Evolutionary conservation across 495 filamentous ascomycete genomes (phyloP).

Genomic region (Chaetomium fimeti): DNA sequence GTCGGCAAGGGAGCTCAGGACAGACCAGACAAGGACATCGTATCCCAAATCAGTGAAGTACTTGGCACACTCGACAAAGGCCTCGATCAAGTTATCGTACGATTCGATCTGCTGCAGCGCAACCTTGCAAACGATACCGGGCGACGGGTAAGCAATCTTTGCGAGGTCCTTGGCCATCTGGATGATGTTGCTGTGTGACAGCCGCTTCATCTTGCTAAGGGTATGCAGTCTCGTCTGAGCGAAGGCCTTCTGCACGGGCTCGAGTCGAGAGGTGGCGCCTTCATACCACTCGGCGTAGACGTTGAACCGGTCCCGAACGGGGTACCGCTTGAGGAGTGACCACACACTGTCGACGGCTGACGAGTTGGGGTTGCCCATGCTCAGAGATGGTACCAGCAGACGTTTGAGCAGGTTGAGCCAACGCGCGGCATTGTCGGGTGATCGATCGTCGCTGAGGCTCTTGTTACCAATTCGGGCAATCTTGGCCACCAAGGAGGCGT

Average conservation of each 20-base stretch:
- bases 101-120: slow-evolving; percentile 84
- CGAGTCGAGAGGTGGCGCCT: slow-evolving; percentile 69
- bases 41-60: slow-evolving; percentile 92
- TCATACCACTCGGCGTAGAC: slow-evolving; percentile 93
- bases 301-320: slow-evolving; percentile 72
- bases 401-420: slow-evolving; percentile 82
- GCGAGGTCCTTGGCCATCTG: slow-evolving; percentile 81
- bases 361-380: slow-evolving; percentile 76
- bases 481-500: slow-evolving; percentile 72
- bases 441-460: slow-evolving; percentile 67
- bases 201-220: slow-evolving; percentile 74
- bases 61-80: slow-evolving; percentile 86
- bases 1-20: slow-evolving; percentile 76
- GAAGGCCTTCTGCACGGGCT: slow-evolving; percentile 78
- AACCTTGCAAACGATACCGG: slow-evolving; percentile 86
- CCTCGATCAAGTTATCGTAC: slow-evolving; percentile 89
- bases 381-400: slow-evolving; percentile 78
- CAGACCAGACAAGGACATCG: slow-evolving; percentile 85
- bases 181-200: slow-evolving; percentile 80
- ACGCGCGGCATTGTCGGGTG: slow-evolving; percentile 62
- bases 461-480: slow-evolving; percentile 76
- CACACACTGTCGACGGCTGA: slow-evolving; percentile 82
- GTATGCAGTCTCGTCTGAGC: slow-evolving; percentile 73
- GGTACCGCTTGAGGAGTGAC: slow-evolving; percentile 72
- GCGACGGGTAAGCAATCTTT: slow-evolving; percentile 81